Conservation (phyloP, 352 stramenopile genomes). For the Phytopythium ostracodes region DNA sequence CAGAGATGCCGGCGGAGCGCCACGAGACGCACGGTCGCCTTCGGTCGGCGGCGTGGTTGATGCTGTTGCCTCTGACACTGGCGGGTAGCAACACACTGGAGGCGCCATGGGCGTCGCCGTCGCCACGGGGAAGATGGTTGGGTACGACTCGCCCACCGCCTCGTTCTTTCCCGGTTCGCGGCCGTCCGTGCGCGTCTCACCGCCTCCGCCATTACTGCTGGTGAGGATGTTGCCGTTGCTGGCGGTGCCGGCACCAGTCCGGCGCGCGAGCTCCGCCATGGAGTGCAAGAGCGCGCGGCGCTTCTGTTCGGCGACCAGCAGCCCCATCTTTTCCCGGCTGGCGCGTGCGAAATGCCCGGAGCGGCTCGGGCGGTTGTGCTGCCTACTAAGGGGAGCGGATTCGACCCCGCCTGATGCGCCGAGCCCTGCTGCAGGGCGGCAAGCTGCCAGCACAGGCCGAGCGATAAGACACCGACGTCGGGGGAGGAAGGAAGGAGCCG, state of each 20-base stretch:
- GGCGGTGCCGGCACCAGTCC: constrained; percentile 6
- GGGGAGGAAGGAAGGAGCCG: not conserved
- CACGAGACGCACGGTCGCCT: not conserved
- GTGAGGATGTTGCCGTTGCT: not conserved
- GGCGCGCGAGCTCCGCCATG: constrained; percentile 31
- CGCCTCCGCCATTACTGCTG: not conserved
- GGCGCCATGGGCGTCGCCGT: constrained; percentile 7
- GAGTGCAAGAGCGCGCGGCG: constrained; percentile 29
- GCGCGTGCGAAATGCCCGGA: constrained; percentile 4
- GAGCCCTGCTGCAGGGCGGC: no score
- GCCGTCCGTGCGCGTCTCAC: no score
- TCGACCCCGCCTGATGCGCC: no score
- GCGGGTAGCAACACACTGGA: not conserved
- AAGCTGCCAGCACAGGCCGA: not conserved
- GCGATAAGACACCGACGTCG: not conserved
- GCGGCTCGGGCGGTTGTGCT: not conserved
- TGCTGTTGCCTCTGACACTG: not conserved
- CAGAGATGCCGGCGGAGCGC: no score
- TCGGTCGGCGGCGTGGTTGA: constrained; percentile 13
- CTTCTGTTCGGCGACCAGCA: constrained; percentile 30
- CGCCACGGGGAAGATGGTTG: constrained; percentile 3
- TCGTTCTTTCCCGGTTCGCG: not conserved
- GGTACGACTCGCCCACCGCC: not conserved
- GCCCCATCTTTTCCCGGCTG: constrained; percentile 20
- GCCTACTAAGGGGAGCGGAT: not conserved